Evolutionary conservation across 176 grass and related monocot species (phyloP), one percentile per base, ranked within the genome.

Genomic region (Hordeum marinum): DNA sequence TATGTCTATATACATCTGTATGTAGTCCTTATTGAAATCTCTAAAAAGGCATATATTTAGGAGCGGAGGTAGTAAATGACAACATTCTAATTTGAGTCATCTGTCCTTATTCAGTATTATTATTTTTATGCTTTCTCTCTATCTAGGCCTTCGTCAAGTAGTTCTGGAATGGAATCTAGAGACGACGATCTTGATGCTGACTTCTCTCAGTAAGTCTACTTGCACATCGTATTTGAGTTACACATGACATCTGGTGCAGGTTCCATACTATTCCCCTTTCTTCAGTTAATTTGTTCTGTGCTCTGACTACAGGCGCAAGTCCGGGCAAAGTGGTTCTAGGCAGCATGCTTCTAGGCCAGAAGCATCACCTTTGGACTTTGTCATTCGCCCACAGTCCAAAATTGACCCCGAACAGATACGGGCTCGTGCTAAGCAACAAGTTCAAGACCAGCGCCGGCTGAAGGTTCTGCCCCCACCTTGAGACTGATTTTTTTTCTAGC

Each of bases 291-390:
- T 27, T 77, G 5, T 77, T 63, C 20, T 77, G 26, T 83, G 8
- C 59, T 65, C 27, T 77, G 41, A 66, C 72, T 69, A 10, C 72
- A 89, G 88, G 41, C 83, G 91, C 26, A 94, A 89, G 75, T 82
- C 91, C 31, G 90, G 93, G 15, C 91, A 89, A 76, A 67, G 80
- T 80, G 64, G 85, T 84, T 58, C 95, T 69, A 93, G 90, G 85
- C 93, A 98, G 67, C 92, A 89, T 83, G 92, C 93, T 74, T 94
- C 93, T 36, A 90, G 93, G 76, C 93, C 96, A 65, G 96, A 99
- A 94, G 91, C 96, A 20, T 94, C 89, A 5, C 89, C 96, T n/a
- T 80, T 99, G 76, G 96, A 99, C 90, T 99, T 90, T 54, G 63
- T 96, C 76, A 88, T 99, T 59, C 89, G 96, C 20, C 96, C 96